Evolutionary conservation across 2,329 filamentous ascomycete species (phyloP).

Genomic region (Seiridium cupressi): DNA sequence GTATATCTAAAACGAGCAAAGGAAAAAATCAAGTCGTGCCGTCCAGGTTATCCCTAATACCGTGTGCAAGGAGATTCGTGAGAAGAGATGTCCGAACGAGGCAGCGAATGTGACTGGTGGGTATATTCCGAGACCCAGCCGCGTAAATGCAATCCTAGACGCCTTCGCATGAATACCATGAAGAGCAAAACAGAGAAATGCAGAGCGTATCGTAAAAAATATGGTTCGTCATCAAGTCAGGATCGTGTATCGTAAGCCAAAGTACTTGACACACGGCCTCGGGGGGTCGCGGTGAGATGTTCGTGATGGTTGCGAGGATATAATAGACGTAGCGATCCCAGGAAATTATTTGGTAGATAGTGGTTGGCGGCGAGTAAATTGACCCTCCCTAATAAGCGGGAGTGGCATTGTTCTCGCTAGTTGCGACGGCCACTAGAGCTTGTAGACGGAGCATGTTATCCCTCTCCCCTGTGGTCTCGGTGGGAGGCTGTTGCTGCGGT

Average conservation of each 20-base stretch:
- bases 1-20: not conserved
- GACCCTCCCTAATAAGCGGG: conserved; percentile 24
- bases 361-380: not conserved
- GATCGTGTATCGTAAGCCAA: conserved; percentile 15
- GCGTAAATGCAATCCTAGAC: conserved; percentile 19
- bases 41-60: not conserved
- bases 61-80: conserved; percentile 8
- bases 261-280: not conserved
- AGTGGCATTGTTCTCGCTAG: conserved; percentile 47
- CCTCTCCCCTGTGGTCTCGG: conserved; percentile 31
- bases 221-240: conserved; percentile 3
- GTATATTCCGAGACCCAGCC: conserved; percentile 15
- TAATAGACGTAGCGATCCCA: not conserved
- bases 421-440: conserved; percentile 64
- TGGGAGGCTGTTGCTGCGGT: conserved; percentile 27
- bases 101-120: conserved; percentile 27
- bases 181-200: not conserved
- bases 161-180: conserved; percentile 17
- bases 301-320: too few relatives aligned
- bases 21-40: not conserved
- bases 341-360: not conserved
- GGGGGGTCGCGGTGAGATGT: too few relatives aligned
- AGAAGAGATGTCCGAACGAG: conserved; percentile 16
- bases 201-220: not conserved
- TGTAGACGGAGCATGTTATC: conserved; percentile 56